Evolutionary conservation across 2,329 filamentous ascomycete genomes (phyloP), one percentile per base, ranked within the genome.

Genomic region (Fusarium pseudonygamai): DNA sequence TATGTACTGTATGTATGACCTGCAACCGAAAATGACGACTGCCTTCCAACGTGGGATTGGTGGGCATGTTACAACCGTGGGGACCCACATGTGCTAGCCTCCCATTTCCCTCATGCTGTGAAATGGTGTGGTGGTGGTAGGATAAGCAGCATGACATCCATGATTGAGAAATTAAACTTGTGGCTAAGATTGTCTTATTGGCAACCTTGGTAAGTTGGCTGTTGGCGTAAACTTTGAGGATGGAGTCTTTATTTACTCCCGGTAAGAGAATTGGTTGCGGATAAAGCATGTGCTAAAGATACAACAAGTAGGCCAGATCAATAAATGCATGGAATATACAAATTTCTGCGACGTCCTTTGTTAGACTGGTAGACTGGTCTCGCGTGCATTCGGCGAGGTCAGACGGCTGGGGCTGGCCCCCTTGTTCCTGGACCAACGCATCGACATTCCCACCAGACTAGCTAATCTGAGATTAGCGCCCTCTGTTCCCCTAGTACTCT

Each of bases 131-230:
- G 62, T 71, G 59, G 69, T 67, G 53, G 61, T 53, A 46, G 60
- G 71, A 62, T 70, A 72, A 53, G 65, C 53, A 57, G 65, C 62
- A 60, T 71, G 71, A 45, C 47, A 50, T 34, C 47, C 47, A 56
- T 30, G 62, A 69, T n/a, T 64, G 63, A 67, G 71, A 72, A 72
- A 69, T 74, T 74, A 74, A 52, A 74, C 59, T 69, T 57, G 68
- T 57, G 43, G 71, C 53, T 67, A 39, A 64, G 22, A 52, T 30
- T 67, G 71, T 67, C 37, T 74, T 49, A 61, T 61, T 73, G 56
- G 52, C 46, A 68, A 39, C 65, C 40, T 30, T 20, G 22, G 16
- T 49, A 18, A n/a, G 24, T n/a, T 56, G 30, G 26, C 22, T 36
- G 28, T n/a, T 63, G 61, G 56, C 61, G 56, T 37, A 45, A 71